Base-by-base conservation (phyloP, 2,329 filamentous ascomycete species). In the Cladophialophora psammophila region DNA sequence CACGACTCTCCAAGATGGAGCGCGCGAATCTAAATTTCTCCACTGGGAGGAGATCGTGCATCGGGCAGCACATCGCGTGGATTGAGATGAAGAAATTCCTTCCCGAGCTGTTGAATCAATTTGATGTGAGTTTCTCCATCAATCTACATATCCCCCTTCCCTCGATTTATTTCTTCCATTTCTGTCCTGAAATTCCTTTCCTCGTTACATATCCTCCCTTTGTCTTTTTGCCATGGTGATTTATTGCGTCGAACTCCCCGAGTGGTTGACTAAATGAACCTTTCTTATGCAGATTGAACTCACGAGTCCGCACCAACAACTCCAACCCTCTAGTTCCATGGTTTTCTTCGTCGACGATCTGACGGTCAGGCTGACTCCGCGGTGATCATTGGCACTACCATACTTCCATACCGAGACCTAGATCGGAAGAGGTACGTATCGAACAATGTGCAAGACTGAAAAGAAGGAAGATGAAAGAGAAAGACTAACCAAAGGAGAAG, bases 1-100 rank as follows among this genome's bases (percentile, higher is more conserved):
- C 72, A 6, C 60, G 48, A 20, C 55, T 74, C 18, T 74, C 75
- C 54, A 53, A 63, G 26, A 77, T 82, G 73, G 74, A 78, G 36
- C 59, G 55, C 13, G 55, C 61, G 32, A 57, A 63, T 45, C 10
- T 67, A 18, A 31, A 6, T 10, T 69, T 69, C 38, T 40, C 35
- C 36, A 48, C 36, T 3, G 67, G 67, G n/a, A 32, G 38, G 18
- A 45, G 67, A 13, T 20, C 15, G 5, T 69, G 67, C 50, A 58
- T 66, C 13, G 67, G 67, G 20, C 60, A 60, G 42, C 59, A 69
- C 45, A 62, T 69, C 20, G 66, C 66, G 4, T 66, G 63, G 66
- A 54, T 69, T 2, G 66, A 66, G 59, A 65, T 69, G 54, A 66
- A 63, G 53, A 69, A 69, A 32, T 26, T 56, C 18, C 13, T 69